Evolutionary conservation across 2,329 filamentous ascomycete species (phyloP).

Genomic region (Aspergillus pseudoglaucus): DNA sequence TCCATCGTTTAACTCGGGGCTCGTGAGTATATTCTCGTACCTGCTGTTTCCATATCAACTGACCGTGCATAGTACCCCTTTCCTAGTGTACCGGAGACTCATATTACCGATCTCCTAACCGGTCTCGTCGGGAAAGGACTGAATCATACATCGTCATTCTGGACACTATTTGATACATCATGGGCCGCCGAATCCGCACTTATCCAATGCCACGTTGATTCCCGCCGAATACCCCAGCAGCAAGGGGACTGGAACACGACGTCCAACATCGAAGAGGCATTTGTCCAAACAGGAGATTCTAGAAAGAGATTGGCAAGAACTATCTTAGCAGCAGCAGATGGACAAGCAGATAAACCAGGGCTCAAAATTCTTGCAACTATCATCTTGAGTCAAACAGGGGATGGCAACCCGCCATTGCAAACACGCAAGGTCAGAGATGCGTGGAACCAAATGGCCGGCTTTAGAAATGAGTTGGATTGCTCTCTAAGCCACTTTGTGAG

Average conservation of each 20-base stretch:
- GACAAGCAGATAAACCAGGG: constrained; percentile 12
- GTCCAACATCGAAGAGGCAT: constrained; percentile 13
- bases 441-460: constrained; percentile 11
- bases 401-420: constrained; percentile 12
- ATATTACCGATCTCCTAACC: constrained; percentile 15
- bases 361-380: constrained; percentile 15
- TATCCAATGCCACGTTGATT: constrained; percentile 30
- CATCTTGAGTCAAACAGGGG: constrained; percentile 14
- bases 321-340: constrained; percentile 16
- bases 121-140: constrained; percentile 10
- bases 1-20: constrained; percentile 23
- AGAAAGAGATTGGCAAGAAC: constrained; percentile 15
- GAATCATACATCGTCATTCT: constrained; percentile 28
- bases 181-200: constrained; percentile 30
- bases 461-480: constrained; percentile 11
- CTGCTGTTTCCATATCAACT: constrained; percentile 1
- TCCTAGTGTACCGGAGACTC: constrained; percentile 20
- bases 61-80: constrained; percentile 24
- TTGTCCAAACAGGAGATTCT: constrained; percentile 11
- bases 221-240: constrained; percentile 17
- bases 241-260: constrained; percentile 12
- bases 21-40: constrained; percentile 15
- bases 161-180: constrained; percentile 26
- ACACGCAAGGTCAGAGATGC: constrained; percentile 14
- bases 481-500: constrained; percentile 14